A percentile compares a stretch with the other conserved stretches of the same genome.
Conservation (phyloP, 192 early-diverging fungal species). For the Coemansia sp. region DNA sequence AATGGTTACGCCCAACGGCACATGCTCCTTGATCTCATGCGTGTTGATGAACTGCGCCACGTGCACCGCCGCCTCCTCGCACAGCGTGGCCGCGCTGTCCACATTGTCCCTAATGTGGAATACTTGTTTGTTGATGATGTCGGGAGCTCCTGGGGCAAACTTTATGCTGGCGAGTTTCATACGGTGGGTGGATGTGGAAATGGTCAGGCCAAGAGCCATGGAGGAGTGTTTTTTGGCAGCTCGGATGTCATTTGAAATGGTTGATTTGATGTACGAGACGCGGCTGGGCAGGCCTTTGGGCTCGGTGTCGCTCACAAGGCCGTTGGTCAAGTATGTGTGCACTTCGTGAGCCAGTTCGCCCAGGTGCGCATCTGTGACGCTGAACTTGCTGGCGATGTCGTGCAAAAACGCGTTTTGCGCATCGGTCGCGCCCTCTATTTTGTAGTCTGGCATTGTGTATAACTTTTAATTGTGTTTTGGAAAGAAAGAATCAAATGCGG, state of each 20-base stretch:
- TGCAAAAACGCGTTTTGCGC: constrained; percentile 33
- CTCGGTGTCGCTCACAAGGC: constrained; percentile 10
- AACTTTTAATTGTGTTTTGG: not conserved
- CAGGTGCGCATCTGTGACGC: constrained; percentile 17
- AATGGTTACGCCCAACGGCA: constrained; percentile 81
- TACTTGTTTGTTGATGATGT: constrained; percentile 45
- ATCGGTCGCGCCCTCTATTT: constrained; percentile 19
- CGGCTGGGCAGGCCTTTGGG: constrained; percentile 17
- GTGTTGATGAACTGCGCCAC: constrained; percentile 70
- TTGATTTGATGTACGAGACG: constrained; percentile 25
- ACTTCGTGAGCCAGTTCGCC: constrained; percentile 20
- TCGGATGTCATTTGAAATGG: constrained; percentile 19
- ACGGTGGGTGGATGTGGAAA: constrained; percentile 26
- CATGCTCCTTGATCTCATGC: constrained; percentile 13
- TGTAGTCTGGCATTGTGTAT: constrained; percentile 13
- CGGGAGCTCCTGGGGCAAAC: constrained; percentile 14
- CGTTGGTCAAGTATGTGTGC: constrained; percentile 12
- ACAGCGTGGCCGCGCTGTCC: constrained; percentile 1
- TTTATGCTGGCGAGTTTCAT: constrained; percentile 36
- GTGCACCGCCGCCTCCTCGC: constrained; percentile 79
- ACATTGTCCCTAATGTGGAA: constrained; percentile 13
- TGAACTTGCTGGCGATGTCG: constrained; percentile 23
- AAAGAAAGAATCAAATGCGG: constrained; percentile 1
- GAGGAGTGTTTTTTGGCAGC: constrained; percentile 4
- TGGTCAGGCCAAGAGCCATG: constrained; percentile 22